Evolutionary conservation across 768 basidiomycete species (phyloP).

Genomic region (Leccinum subgranulosum): DNA sequence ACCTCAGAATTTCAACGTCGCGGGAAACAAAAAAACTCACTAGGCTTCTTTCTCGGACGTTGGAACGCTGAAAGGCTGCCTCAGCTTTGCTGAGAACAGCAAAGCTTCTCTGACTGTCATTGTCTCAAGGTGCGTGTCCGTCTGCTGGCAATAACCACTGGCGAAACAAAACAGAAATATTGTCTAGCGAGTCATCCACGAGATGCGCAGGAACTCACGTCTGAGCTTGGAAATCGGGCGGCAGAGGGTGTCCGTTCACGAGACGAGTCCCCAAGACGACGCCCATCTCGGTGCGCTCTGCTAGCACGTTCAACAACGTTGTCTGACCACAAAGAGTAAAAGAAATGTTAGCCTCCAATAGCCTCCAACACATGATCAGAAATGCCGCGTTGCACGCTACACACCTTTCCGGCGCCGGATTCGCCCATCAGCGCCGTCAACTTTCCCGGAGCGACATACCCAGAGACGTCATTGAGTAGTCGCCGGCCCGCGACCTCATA

Average conservation of each 20-base stretch:
- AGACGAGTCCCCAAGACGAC: constrained; percentile 40
- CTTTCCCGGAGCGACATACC: constrained; percentile 78
- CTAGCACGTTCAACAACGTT: constrained; percentile 49
- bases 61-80: constrained; percentile 68
- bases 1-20: not conserved
- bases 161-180: not conserved
- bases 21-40: constrained; percentile 37
- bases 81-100: constrained; percentile 72
- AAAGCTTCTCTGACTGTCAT: constrained; percentile 80
- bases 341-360: not conserved
- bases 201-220: constrained; percentile 33
- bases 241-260: constrained; percentile 44
- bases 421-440: constrained; percentile 77
- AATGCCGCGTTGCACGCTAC: not conserved
- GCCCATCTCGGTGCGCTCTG: constrained; percentile 37
- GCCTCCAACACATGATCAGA: too few relatives aligned
- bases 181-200: too few relatives aligned
- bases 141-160: constrained; percentile 85
- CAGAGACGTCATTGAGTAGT: constrained; percentile 71
- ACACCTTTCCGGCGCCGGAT: constrained; percentile 47
- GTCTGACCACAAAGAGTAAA: constrained; percentile 29
- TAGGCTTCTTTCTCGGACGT: constrained; percentile 75
- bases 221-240: constrained; percentile 52
- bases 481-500: constrained; percentile 61
- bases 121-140: constrained; percentile 73